These are phyloP conservation scores for Tolypocladium ovalisporum DNA, from an alignment of 2,329 filamentous ascomycete genomes.

Conservation along the genomic window DNA sequence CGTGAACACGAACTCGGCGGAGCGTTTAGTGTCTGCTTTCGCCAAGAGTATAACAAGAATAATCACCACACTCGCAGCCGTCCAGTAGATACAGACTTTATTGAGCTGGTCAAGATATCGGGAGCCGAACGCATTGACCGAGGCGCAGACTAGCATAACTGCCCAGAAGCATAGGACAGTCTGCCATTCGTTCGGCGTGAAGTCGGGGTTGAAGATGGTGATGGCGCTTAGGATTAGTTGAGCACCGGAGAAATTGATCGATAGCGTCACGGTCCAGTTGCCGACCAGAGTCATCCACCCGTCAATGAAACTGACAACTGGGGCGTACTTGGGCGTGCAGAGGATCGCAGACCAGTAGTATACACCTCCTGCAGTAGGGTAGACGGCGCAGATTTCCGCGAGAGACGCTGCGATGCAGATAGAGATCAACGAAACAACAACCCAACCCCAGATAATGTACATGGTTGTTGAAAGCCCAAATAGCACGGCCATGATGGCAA, in stretches of 20 bases:
- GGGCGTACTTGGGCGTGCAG: conserved; percentile 48
- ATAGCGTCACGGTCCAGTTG: conserved; percentile 60
- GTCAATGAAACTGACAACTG: conserved; percentile 57
- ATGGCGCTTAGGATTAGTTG: conserved; percentile 59
- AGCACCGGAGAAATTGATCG: conserved; percentile 58
- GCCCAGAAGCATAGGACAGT: conserved; percentile 65
- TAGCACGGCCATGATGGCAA: conserved; percentile 40
- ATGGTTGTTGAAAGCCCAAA: conserved; percentile 39
- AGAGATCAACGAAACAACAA: conserved; percentile 55
- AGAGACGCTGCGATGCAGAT: conserved; percentile 60
- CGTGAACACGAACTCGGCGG: conserved; percentile 49
- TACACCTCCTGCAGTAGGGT: conserved; percentile 47
- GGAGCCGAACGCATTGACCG: conserved; percentile 54
- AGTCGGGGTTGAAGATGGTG: conserved; percentile 51
- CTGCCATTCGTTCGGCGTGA: conserved; percentile 53
- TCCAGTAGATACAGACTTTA: conserved; percentile 65
- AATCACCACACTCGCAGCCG: conserved; percentile 54
- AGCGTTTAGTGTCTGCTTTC: conserved; percentile 53
- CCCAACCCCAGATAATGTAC: conserved; percentile 55
- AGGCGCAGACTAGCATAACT: conserved; percentile 52
- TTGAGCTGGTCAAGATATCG: conserved; percentile 53
- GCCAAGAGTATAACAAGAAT: conserved; percentile 60
- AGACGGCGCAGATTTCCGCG: conserved; percentile 62
- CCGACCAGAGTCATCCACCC: conserved; percentile 66
- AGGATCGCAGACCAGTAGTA: conserved; percentile 68